A percentile compares a stretch with the other conserved stretches of the same genome.
These are phyloP conservation scores for Macrolepiota albuminosa DNA, from an alignment of 768 basidiomycete species.

Conservation along the genomic window DNA sequence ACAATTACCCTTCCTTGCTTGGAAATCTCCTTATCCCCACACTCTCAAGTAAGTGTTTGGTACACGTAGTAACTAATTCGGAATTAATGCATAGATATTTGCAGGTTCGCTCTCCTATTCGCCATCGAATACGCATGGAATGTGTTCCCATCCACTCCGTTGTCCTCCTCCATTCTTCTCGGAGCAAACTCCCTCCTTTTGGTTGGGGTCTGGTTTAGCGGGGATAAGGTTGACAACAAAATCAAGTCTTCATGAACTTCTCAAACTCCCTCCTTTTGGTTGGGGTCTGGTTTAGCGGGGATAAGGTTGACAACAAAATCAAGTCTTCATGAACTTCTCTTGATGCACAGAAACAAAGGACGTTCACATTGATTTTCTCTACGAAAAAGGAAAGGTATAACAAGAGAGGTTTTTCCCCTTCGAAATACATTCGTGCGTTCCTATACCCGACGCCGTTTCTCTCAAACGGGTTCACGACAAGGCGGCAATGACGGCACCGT, in stretches of 20 bases:
- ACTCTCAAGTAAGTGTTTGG: slow-evolving; percentile 48
- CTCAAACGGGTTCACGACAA: slow-evolving; percentile 2
- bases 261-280: slow-evolving; percentile 23
- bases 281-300: slow-evolving; percentile 28
- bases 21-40: slow-evolving; percentile 64
- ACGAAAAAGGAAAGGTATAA: background rate
- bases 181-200: slow-evolving; percentile 23
- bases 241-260: slow-evolving; percentile 9
- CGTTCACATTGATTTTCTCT: background rate
- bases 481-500: slow-evolving; percentile 18
- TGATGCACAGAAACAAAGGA: background rate
- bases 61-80: slow-evolving; percentile 5
- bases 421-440: background rate
- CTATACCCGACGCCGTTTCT: background rate
- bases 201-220: slow-evolving; percentile 28
- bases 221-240: slow-evolving; percentile 8
- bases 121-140: slow-evolving; percentile 87
- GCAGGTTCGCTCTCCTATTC: slow-evolving; percentile 55
- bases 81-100: slow-evolving; percentile 3
- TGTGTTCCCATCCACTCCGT: slow-evolving; percentile 70
- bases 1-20: slow-evolving; percentile 80
- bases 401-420: background rate
- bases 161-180: slow-evolving; percentile 28
- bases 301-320: slow-evolving; percentile 7
- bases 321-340: slow-evolving; percentile 9